Percentiles rank a stretch among this genome's conserved stretches.
These are phyloP conservation scores for Claviceps humidiphila DNA, from an alignment of 2,329 filamentous ascomycete species.

Conservation along the genomic window DNA sequence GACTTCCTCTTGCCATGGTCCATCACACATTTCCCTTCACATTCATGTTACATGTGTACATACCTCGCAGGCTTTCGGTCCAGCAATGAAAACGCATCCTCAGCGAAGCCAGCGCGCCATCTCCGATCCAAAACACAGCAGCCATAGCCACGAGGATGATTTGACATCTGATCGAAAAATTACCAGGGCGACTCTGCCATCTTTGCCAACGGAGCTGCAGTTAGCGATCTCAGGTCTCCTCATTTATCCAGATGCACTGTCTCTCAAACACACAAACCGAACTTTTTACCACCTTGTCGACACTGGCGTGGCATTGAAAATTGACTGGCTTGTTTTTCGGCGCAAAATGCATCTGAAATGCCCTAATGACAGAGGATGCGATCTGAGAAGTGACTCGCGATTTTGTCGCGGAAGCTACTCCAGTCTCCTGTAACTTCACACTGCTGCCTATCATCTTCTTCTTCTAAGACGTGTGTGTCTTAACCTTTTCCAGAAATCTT, in stretches of 20 bases:
- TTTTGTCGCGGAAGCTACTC: conserved; percentile 49
- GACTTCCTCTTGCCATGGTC: too few relatives aligned
- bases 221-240: conserved; percentile 46
- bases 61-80: neutral
- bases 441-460: too few relatives aligned
- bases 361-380: conserved; percentile 44
- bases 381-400: conserved; percentile 43
- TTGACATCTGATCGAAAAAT: neutral
- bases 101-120: neutral
- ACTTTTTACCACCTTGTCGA: conserved; percentile 52
- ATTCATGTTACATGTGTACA: neutral
- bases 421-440: too few relatives aligned
- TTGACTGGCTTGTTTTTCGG: conserved; percentile 56
- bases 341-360: conserved; percentile 51
- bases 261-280: conserved; percentile 51
- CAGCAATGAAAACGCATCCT: neutral
- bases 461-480: too few relatives aligned
- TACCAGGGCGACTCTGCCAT: neutral
- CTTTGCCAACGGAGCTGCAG: conserved; percentile 55
- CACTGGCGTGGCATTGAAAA: conserved; percentile 52
- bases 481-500: too few relatives aligned
- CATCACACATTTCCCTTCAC: too few relatives aligned
- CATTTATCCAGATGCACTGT: conserved; percentile 57
- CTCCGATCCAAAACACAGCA: neutral
- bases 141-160: neutral